Conservation (phyloP, 805 yeast genomes). For the Isabelozyma gotoi region DNA sequence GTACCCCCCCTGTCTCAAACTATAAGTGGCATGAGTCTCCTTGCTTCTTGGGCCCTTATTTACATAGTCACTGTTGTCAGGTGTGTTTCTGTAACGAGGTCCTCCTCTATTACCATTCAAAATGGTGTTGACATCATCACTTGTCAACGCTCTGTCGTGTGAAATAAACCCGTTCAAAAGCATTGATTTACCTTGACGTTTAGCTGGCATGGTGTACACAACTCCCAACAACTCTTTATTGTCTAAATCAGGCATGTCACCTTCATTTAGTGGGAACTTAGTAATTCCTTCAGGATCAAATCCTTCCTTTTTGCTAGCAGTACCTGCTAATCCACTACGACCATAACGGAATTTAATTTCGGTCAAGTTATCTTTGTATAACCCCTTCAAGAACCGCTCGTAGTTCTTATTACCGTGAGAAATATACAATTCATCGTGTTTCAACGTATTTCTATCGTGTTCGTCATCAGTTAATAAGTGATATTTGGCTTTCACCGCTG, state of each 20-base stretch:
- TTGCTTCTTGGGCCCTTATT: constrained; percentile 42
- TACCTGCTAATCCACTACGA: constrained; percentile 61
- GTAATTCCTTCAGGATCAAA: constrained; percentile 37
- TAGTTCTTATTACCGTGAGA: constrained; percentile 61
- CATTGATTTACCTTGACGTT: constrained; percentile 73
- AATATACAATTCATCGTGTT: constrained; percentile 66
- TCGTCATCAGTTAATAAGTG: constrained; percentile 66
- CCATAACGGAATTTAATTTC: constrained; percentile 45
- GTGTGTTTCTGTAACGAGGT: constrained; percentile 27
- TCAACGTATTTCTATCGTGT: constrained; percentile 63
- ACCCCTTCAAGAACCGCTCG: constrained; percentile 28
- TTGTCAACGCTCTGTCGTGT: constrained; percentile 57
- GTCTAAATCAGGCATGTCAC: constrained; percentile 45
- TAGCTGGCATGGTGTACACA: constrained; percentile 61
- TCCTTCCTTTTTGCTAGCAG: constrained; percentile 32
- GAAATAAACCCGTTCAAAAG: constrained; percentile 76
- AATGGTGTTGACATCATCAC: constrained; percentile 63
- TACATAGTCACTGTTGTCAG: constrained; percentile 34
- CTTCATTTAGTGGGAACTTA: constrained; percentile 48
- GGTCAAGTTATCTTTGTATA: constrained; percentile 41
- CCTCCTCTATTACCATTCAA: constrained; percentile 41
- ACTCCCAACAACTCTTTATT: constrained; percentile 42
- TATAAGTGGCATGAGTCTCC: constrained; percentile 26
- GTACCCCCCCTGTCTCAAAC: constrained; percentile 41
- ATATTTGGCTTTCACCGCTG: constrained; percentile 66